Base-by-base conservation (phyloP, 495 filamentous ascomycete genomes). In the Neurospora africana region DNA sequence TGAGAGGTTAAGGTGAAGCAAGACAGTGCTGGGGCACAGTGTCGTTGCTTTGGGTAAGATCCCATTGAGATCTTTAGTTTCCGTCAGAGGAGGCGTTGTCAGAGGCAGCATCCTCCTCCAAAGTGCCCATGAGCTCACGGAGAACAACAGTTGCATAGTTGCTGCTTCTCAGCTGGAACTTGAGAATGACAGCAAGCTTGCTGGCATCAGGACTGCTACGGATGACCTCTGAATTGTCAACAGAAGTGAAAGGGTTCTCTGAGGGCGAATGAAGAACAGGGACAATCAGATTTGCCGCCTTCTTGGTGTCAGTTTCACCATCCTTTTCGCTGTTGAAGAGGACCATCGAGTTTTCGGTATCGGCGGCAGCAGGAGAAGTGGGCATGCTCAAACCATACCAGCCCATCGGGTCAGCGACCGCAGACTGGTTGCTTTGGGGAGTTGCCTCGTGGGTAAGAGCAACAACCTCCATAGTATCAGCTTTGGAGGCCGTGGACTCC, bases 71-170 rank as follows among this genome's bases (percentile, higher is more conserved):
- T 19, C 27, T 65, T 17, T 33, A 65, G 27, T 19, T 65, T 33
- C 53, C 53, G 15, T 65, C 7, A 35, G 27, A 65, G 53, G 23
- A 27, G 23, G 23, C 53, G 53, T 17, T 3, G 23, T 21, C 72
- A 65, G 35, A 21, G 13, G 23, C 53, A 3, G 4, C 47, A 35
- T 65, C 21, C 53, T 37, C 53, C 23, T 65, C 53, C 2, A 8
- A 19, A 33, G 74, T 75, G 65, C 80, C 80, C 80, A 82, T 83
- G 53, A 99, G 82, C 84, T 99, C 95, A 53, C 95, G 86, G 74
- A 99, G 83, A 10, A 93, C 95, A 86, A 99, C 91, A 3, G 96
- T 99, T 0, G 95, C 95, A 78, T 98, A 99, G 79, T 94, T 92
- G 79, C 93, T 95, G 2, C 89, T 87, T 30, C 90, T 90, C 23